Conservation (phyloP, 805 yeast species). For the Schwanniomyces sp. region DNA sequence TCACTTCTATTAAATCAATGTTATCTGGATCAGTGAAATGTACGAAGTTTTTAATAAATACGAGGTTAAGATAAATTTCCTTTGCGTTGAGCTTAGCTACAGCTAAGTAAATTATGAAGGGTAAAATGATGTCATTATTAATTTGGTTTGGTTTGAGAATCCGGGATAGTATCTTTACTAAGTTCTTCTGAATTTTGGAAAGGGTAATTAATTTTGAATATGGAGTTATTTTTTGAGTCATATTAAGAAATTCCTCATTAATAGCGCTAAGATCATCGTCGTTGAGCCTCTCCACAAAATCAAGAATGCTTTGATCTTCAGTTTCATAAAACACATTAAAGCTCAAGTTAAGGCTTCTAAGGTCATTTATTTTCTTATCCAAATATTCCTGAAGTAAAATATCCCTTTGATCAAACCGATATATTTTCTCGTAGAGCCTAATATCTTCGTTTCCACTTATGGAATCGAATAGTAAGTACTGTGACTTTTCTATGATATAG, state of each 20-base stretch:
- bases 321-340: constrained; percentile 30
- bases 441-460: constrained; percentile 23
- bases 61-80: constrained; percentile 36
- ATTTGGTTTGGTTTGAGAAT: constrained; percentile 19
- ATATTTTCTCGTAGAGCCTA: constrained; percentile 37
- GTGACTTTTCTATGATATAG: constrained; percentile 35
- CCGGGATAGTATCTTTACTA: constrained; percentile 17
- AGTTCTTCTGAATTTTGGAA: constrained; percentile 30
- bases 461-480: constrained; percentile 26
- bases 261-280: constrained; percentile 17
- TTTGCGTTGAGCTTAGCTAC: constrained; percentile 23
- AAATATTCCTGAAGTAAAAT: constrained; percentile 34
- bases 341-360: constrained; percentile 25
- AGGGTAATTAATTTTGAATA: constrained; percentile 28
- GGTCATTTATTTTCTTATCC: constrained; percentile 28
- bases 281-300: constrained; percentile 15
- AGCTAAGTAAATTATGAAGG: constrained; percentile 36
- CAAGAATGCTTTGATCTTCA: constrained; percentile 9
- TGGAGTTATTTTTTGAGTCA: constrained; percentile 28
- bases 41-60: constrained; percentile 36
- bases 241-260: constrained; percentile 13
- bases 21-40: constrained; percentile 32
- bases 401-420: constrained; percentile 39
- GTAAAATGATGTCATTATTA: constrained; percentile 41
- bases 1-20: constrained; percentile 19